These are phyloP conservation scores for Xanthoconium separans DNA, from an alignment of 1,284 basidiomycete genomes.

Conservation along the genomic window DNA sequence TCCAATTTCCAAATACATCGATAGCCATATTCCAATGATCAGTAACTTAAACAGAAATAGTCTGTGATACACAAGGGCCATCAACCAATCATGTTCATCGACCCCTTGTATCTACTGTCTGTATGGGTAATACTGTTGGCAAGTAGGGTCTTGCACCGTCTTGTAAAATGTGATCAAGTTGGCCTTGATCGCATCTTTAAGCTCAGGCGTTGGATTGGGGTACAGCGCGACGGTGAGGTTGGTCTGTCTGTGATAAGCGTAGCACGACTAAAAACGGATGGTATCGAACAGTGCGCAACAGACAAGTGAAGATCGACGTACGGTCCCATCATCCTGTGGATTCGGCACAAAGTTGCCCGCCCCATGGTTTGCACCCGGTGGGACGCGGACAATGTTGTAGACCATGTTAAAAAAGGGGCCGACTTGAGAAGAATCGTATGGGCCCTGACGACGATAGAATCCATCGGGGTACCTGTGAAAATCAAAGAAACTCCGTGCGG, in stretches of 20 bases:
- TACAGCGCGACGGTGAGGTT: conserved; percentile 24
- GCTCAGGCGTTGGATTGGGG: conserved; percentile 20
- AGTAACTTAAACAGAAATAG: too few relatives aligned
- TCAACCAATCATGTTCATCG: too few relatives aligned
- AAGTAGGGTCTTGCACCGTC: conserved; percentile 13
- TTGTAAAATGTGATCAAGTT: conserved; percentile 26
- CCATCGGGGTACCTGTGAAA: conserved; percentile 18
- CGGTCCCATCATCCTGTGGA: conserved; percentile 11
- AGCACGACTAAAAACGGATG: conserved; percentile 11
- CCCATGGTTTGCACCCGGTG: conserved; percentile 24
- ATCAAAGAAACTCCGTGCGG: conserved; percentile 23
- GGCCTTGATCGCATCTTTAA: conserved; percentile 22
- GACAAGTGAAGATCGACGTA: conserved; percentile 6
- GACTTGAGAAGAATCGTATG: conserved; percentile 12
- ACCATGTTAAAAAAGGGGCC: neutral
- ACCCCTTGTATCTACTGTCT: too few relatives aligned
- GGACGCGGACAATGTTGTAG: neutral
- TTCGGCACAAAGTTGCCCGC: conserved; percentile 20
- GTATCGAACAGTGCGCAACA: neutral
- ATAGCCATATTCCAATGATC: too few relatives aligned
- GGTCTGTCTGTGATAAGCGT: conserved; percentile 20
- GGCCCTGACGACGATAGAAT: conserved; percentile 22
- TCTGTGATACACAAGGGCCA: too few relatives aligned
- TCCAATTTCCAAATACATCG: too few relatives aligned
- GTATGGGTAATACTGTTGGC: conserved; percentile 22